Conservation (phyloP, 1,139 yeast species). For the Zygoascus sp. region DNA sequence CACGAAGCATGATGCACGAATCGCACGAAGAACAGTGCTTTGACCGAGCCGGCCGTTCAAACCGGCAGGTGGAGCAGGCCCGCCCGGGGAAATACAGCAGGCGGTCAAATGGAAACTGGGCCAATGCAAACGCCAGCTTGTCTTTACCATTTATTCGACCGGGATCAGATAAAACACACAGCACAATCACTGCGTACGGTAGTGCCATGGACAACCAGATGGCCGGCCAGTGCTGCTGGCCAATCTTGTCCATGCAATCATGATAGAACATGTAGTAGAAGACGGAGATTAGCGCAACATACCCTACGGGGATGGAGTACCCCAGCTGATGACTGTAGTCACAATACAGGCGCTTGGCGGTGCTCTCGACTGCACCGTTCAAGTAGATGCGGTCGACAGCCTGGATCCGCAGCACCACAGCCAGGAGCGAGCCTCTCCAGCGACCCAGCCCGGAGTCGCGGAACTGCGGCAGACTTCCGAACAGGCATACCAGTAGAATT, state of each 20-base stretch:
- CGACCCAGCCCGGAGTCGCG: slow-evolving; percentile 27
- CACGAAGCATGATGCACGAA: slow-evolving; percentile 62
- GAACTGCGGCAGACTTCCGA: slow-evolving; percentile 53
- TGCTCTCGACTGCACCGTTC: slow-evolving; percentile 7
- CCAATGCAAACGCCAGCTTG: slow-evolving; percentile 28
- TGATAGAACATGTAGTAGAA: slow-evolving; percentile 47
- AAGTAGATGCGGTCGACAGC: slow-evolving; percentile 7
- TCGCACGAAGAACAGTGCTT: slow-evolving; percentile 81
- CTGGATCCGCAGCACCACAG: slow-evolving; percentile 2
- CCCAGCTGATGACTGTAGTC: slow-evolving; percentile 2
- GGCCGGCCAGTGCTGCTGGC: not conserved
- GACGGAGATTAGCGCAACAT: slow-evolving; percentile 42
- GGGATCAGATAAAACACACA: slow-evolving; percentile 54
- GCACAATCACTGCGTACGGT: slow-evolving; percentile 42
- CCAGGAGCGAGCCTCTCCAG: slow-evolving; percentile 16
- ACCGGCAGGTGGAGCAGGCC: slow-evolving; percentile 56
- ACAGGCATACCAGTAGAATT: slow-evolving; percentile 37
- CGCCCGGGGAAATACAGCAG: slow-evolving; percentile 50
- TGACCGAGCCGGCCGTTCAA: slow-evolving; percentile 78
- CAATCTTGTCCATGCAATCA: slow-evolving; percentile 34
- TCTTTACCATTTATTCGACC: slow-evolving; percentile 39
- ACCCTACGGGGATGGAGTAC: slow-evolving; percentile 45
- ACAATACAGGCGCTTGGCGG: slow-evolving; percentile 2
- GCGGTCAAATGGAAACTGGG: slow-evolving; percentile 46
- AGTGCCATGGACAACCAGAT: slow-evolving; percentile 24